These are phyloP conservation scores for Mucor ambiguus DNA, from an alignment of 371 early-diverging fungal species.

Conservation along the genomic window DNA sequence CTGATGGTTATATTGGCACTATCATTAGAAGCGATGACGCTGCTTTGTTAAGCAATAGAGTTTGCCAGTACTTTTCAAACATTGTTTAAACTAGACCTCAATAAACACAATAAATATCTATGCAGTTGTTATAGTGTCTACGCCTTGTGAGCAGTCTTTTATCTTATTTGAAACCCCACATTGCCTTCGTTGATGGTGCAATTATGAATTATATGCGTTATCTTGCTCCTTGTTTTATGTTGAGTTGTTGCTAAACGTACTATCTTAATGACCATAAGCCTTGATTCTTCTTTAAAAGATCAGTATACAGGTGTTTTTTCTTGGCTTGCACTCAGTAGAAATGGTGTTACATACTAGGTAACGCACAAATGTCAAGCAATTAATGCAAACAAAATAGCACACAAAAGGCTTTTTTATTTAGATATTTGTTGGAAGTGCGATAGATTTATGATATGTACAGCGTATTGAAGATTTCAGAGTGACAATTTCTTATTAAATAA, in stretches of 20 bases:
- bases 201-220: no score
- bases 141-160: neutral
- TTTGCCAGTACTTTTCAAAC: conserved; percentile 20
- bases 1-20: conserved; percentile 47
- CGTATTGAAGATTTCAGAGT: neutral
- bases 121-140: neutral
- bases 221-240: no score
- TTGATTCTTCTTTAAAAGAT: no score
- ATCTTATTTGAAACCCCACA: no score
- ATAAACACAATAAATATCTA: neutral
- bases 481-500: neutral
- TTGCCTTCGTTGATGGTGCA: no score
- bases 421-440: neutral
- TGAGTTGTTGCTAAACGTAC: no score
- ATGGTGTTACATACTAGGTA: neutral
- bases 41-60: conserved; percentile 10
- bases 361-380: neutral
- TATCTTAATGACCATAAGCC: no score
- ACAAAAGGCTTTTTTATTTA: neutral
- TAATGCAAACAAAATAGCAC: neutral
- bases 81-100: conserved; percentile 4
- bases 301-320: no score
- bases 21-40: conserved; percentile 25
- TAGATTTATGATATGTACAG: neutral
- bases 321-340: neutral